phyloP scores from a whole-genome alignment of 768 basidiomycete species.

The Suillus plorans region DNA sequence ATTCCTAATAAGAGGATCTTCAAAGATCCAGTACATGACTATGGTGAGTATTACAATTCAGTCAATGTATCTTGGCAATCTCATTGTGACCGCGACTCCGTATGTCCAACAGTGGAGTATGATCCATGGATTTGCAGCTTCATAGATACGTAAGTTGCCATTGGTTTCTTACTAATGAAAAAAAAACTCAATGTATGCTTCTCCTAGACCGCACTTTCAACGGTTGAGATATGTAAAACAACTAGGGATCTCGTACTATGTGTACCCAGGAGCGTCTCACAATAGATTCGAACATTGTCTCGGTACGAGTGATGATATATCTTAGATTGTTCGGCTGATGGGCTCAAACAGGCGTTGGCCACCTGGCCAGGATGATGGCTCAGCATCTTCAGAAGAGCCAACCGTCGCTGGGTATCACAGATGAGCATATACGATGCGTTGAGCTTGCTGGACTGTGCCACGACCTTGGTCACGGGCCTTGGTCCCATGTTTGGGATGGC shows the following conservation, averaged over 20 bases:
- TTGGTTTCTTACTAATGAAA: background rate
- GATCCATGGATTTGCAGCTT: slow-evolving; percentile 42
- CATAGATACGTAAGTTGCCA: slow-evolving; percentile 63
- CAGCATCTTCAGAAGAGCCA: slow-evolving; percentile 57
- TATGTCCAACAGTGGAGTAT: slow-evolving; percentile 23
- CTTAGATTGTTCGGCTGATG: background rate
- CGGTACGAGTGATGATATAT: slow-evolving; percentile 42
- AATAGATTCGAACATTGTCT: slow-evolving; percentile 83
- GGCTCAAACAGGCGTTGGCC: slow-evolving; percentile 59
- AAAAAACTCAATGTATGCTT: background rate
- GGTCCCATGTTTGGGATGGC: slow-evolving; percentile 83
- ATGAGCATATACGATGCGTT: slow-evolving; percentile 74
- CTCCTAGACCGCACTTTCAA: slow-evolving; percentile 68
- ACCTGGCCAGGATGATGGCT: slow-evolving; percentile 66
- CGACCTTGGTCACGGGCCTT: slow-evolving; percentile 84
- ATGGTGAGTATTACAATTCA: slow-evolving; percentile 27
- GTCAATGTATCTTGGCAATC: background rate
- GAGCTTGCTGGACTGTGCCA: slow-evolving; percentile 82
- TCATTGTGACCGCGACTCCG: background rate
- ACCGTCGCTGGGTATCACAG: slow-evolving; percentile 60
- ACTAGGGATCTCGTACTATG: slow-evolving; percentile 71
- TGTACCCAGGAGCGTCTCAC: slow-evolving; percentile 78
- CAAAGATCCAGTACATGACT: slow-evolving; percentile 44
- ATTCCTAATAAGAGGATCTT: slow-evolving; percentile 22
- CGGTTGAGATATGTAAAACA: slow-evolving; percentile 77